phyloP scores from a whole-genome alignment of 306 rosid species.

The Malus sieversii region DNA sequence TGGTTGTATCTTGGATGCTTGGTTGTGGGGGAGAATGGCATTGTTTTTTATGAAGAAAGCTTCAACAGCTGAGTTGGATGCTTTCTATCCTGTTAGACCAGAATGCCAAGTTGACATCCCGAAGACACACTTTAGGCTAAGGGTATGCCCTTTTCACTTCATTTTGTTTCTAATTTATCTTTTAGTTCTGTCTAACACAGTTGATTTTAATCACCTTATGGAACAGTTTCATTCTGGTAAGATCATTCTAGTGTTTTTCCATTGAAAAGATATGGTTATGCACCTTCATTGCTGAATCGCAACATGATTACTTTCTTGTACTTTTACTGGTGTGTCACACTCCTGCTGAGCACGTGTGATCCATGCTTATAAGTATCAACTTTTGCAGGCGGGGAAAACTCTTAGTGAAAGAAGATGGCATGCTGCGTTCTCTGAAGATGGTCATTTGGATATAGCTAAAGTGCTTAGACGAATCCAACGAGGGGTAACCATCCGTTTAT shows the following conservation, averaged over 20 bases:
- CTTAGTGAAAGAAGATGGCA: slow-evolving; percentile 85
- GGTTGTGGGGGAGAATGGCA: slow-evolving; percentile 17
- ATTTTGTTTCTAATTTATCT: not conserved
- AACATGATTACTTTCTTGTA: not conserved
- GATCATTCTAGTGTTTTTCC: not conserved
- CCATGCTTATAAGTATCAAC: slow-evolving; percentile 9
- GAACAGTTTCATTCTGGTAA: not conserved
- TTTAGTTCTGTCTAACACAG: not conserved
- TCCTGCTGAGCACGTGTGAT: not conserved
- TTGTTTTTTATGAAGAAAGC: slow-evolving; percentile 22
- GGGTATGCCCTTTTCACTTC: slow-evolving; percentile 38
- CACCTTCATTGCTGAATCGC: not conserved
- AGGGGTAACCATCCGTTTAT: slow-evolving; percentile 50
- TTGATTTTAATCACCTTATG: not conserved
- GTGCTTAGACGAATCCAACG: slow-evolving; percentile 83
- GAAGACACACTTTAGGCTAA: slow-evolving; percentile 68
- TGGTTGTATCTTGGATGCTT: slow-evolving; percentile 21
- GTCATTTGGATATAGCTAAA: slow-evolving; percentile 75
- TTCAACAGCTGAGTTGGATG: slow-evolving; percentile 37
- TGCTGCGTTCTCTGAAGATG: slow-evolving; percentile 72
- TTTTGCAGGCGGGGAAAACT: slow-evolving; percentile 83
- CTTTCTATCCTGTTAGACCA: slow-evolving; percentile 37
- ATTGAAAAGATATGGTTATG: not conserved
- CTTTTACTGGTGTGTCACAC: not conserved
- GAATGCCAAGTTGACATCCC: slow-evolving; percentile 49